These are phyloP conservation scores for Heterobasidion parviporum DNA, from an alignment of 1,284 basidiomycete species.

Conservation along the genomic window DNA sequence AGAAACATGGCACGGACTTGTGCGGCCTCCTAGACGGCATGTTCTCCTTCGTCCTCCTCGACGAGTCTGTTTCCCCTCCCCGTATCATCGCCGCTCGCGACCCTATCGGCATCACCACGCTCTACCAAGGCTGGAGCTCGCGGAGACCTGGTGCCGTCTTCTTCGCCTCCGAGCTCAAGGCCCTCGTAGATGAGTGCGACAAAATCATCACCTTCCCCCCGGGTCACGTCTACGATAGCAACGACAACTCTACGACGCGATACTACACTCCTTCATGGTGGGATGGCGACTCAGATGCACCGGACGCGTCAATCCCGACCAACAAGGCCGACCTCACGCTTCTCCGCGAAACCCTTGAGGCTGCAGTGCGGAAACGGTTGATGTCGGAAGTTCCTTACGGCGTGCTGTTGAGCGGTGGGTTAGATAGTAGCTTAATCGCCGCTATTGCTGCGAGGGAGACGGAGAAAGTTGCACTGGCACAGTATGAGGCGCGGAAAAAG, in stretches of 20 bases:
- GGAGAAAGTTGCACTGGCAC: slow-evolving; percentile 81
- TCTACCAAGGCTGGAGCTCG: slow-evolving; percentile 95
- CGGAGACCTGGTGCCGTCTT: slow-evolving; percentile 79
- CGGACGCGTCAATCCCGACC: slow-evolving; percentile 50
- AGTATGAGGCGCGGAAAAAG: slow-evolving; percentile 61
- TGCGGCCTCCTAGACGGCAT: slow-evolving; percentile 91
- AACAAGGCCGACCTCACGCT: slow-evolving; percentile 61
- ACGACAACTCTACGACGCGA: slow-evolving; percentile 64
- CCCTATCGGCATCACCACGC: slow-evolving; percentile 95
- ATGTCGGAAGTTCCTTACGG: slow-evolving; percentile 99
- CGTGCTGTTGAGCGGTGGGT: slow-evolving; percentile 90
- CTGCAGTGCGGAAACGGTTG: slow-evolving; percentile 88
- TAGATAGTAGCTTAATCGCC: slow-evolving; percentile 96
- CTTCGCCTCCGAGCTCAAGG: slow-evolving; percentile 96
- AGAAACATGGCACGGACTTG: slow-evolving; percentile 70
- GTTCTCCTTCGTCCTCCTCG: slow-evolving; percentile 97
- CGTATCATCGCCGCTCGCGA: slow-evolving; percentile 94
- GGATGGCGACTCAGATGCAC: slow-evolving; percentile 61
- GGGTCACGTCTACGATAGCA: slow-evolving; percentile 90
- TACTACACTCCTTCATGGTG: slow-evolving; percentile 90
- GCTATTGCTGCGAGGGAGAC: slow-evolving; percentile 96
- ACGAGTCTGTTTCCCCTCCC: slow-evolving; percentile 85
- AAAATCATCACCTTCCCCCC: slow-evolving; percentile 94
- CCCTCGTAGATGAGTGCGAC: slow-evolving; percentile 90
- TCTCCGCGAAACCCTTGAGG: slow-evolving; percentile 81